These are phyloP conservation scores for Triadica sebifera DNA, from an alignment of 345 rosid species.

Conservation along the genomic window DNA sequence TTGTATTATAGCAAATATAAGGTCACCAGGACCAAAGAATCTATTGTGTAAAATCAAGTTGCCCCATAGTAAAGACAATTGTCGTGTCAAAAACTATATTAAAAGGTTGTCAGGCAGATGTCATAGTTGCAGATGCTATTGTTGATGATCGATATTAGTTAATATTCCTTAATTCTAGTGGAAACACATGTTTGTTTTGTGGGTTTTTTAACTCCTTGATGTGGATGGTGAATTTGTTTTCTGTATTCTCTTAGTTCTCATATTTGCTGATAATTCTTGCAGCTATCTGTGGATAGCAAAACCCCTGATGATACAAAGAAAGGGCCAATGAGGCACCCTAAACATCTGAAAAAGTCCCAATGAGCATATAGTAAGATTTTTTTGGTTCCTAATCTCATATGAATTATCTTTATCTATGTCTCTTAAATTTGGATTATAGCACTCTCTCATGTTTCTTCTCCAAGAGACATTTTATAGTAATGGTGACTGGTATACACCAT, in stretches of 20 bases:
- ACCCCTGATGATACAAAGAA: constrained; percentile 57
- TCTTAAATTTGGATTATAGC: no score
- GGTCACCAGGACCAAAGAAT: background rate
- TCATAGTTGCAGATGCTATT: background rate
- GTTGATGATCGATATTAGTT: background rate
- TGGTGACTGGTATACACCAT: no score
- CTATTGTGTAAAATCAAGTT: background rate
- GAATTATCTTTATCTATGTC: no score
- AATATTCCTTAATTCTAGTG: background rate
- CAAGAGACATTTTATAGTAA: no score
- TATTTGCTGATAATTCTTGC: constrained; percentile 27
- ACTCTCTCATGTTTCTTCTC: background rate
- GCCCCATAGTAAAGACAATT: background rate
- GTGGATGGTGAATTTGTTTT: background rate
- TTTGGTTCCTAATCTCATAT: background rate
- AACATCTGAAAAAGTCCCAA: constrained; percentile 67
- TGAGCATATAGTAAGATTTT: constrained; percentile 26
- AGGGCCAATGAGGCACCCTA: constrained; percentile 53
- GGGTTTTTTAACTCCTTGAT: background rate
- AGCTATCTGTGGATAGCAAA: constrained; percentile 67
- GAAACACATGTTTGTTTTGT: background rate
- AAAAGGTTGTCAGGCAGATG: background rate
- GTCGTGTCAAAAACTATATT: background rate
- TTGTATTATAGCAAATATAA: background rate
- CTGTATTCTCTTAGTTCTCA: background rate